Conservation (phyloP, 139 green algal genomes). For the Chlorella ohadii region DNA sequence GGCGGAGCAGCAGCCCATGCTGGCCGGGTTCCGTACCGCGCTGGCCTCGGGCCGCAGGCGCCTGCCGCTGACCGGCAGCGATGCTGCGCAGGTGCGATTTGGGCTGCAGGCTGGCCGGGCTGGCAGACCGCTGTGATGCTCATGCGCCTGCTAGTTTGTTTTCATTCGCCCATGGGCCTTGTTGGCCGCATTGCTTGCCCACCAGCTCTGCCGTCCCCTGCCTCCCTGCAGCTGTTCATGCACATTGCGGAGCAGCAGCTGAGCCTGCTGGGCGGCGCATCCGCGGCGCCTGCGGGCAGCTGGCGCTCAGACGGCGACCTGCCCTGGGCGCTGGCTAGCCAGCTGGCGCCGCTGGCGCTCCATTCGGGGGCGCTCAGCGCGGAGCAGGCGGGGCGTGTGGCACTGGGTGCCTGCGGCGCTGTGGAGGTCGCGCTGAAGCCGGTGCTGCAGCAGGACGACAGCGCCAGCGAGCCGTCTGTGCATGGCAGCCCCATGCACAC, state of each 20-base stretch:
- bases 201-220: too few relatives aligned
- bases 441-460: conserved; percentile 25
- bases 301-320: conserved; percentile 5
- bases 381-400: conserved; percentile 1
- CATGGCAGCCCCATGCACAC: conserved; percentile 9
- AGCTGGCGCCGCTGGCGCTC: conserved; percentile 17
- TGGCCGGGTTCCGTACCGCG: neutral
- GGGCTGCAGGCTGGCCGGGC: neutral
- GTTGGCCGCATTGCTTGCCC: too few relatives aligned
- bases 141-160: too few relatives aligned
- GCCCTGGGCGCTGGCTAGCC: conserved; percentile 11
- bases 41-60: neutral
- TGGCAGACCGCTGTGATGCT: too few relatives aligned
- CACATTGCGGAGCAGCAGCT: conserved; percentile 11
- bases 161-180: too few relatives aligned
- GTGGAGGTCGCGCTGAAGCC: conserved; percentile 12
- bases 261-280: neutral
- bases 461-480: neutral
- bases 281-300: neutral
- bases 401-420: neutral
- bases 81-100: conserved; percentile 10
- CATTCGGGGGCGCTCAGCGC: neutral
- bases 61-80: conserved; percentile 9
- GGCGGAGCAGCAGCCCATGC: conserved; percentile 11
- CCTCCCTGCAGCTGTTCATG: conserved; percentile 21